Evolutionary conservation across 495 filamentous ascomycete species (phyloP).

Genomic region (Articulospora tetracladia): DNA sequence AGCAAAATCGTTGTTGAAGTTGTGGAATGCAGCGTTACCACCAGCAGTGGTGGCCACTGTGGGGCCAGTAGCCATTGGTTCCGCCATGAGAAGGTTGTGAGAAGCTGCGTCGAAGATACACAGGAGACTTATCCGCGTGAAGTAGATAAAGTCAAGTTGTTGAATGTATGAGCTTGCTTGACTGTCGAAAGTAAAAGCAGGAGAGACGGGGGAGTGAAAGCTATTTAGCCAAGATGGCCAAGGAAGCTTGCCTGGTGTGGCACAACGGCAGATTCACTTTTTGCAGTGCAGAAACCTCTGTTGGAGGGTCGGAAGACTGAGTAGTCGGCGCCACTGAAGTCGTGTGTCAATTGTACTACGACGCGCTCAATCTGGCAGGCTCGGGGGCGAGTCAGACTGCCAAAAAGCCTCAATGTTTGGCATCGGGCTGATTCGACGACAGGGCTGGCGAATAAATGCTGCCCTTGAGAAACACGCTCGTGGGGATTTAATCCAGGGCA

Average conservation of each 20-base stretch:
- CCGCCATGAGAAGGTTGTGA: constrained; percentile 60
- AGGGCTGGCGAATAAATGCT: not conserved
- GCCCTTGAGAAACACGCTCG: not conserved
- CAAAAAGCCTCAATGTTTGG: no score
- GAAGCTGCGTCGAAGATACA: not conserved
- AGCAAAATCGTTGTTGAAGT: constrained; percentile 48
- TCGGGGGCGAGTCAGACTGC: no score
- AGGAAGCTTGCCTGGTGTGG: not conserved
- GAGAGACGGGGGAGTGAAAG: not conserved
- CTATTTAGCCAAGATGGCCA: not conserved
- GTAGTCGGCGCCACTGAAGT: no score
- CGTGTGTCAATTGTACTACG: not conserved
- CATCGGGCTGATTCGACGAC: not conserved
- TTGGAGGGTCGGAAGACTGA: not conserved
- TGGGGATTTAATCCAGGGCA: not conserved
- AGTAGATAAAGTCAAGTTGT: not conserved
- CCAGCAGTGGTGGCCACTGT: constrained; percentile 30
- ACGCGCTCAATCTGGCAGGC: no score
- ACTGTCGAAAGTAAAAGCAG: not conserved
- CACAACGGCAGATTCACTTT: not conserved
- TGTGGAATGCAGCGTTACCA: constrained; percentile 65
- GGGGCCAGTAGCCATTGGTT: not conserved
- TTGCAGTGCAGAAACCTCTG: not conserved
- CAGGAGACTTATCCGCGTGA: no score
- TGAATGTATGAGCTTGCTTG: not conserved